Evolutionary conservation across 306 rosid species (phyloP).

Genomic region (Crataegus laevigata): DNA sequence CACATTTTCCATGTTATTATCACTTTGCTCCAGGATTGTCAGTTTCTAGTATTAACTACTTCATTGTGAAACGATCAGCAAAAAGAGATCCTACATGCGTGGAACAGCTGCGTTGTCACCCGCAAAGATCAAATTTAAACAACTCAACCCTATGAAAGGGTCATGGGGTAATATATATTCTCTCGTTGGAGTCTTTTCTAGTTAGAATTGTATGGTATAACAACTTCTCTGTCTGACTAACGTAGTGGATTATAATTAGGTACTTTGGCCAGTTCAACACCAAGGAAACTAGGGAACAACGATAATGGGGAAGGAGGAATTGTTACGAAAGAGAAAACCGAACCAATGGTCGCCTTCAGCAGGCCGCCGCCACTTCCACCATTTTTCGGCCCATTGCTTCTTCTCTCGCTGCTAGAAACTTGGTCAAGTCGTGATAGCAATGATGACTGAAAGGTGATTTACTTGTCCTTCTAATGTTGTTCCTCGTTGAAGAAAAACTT

Average conservation of each 20-base stretch:
- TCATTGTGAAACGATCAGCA: neutral
- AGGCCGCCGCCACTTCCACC: constrained; percentile 74
- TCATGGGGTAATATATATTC: constrained; percentile 35
- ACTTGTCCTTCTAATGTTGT: neutral
- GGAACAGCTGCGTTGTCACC: constrained; percentile 19
- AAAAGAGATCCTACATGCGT: constrained; percentile 25
- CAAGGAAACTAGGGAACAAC: constrained; percentile 34
- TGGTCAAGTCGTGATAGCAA: constrained; percentile 30
- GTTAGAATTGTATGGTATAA: neutral
- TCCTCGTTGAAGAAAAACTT: constrained; percentile 35
- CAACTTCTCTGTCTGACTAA: neutral
- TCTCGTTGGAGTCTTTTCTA: neutral
- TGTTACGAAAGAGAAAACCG: constrained; percentile 35
- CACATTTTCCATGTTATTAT: neutral
- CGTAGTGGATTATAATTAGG: constrained; percentile 26
- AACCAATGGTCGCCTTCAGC: constrained; percentile 46
- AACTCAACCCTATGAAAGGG: constrained; percentile 24
- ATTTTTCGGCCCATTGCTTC: constrained; percentile 49
- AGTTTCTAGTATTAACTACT: neutral
- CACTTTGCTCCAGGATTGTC: neutral
- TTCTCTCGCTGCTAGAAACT: constrained; percentile 39
- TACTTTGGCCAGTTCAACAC: constrained; percentile 25
- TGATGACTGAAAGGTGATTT: constrained; percentile 38
- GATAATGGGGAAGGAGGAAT: constrained; percentile 24
- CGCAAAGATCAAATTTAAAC: constrained; percentile 35